A percentile compares a stretch with the other conserved stretches of the same genome.
These are phyloP conservation scores for Bromus sterilis DNA, from an alignment of 176 grass and related monocot genomes.

Conservation along the genomic window DNA sequence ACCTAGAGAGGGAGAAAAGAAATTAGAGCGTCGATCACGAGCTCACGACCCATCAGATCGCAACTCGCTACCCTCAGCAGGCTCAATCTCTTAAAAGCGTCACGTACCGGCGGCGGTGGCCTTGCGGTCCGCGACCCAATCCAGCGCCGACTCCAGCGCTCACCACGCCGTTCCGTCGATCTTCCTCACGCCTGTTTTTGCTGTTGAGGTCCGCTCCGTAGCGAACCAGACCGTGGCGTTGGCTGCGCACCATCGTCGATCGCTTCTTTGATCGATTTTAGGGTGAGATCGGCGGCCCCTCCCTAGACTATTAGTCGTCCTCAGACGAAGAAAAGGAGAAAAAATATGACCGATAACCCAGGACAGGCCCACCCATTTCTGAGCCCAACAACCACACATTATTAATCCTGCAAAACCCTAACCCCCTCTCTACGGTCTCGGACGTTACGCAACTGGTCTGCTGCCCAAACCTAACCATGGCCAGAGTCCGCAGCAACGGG, in stretches of 20 bases:
- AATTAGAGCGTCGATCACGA: no score
- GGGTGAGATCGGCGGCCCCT: no score
- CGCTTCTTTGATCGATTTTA: no score
- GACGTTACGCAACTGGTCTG: neutral
- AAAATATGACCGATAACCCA: no score
- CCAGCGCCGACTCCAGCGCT: neutral
- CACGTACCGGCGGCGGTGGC: neutral
- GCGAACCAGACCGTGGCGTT: neutral
- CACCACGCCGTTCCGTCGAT: neutral
- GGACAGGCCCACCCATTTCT: neutral
- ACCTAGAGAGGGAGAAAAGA: no score
- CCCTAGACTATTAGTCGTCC: no score
- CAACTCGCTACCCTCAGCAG: no score
- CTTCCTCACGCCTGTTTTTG: neutral
- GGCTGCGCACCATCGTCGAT: neutral
- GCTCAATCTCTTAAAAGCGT: no score
- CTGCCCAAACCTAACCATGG: neutral
- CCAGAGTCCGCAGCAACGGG: neutral
- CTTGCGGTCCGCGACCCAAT: neutral
- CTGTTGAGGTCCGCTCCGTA: neutral
- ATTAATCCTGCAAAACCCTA: neutral
- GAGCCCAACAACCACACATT: neutral
- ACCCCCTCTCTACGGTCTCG: neutral
- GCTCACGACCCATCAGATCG: no score
- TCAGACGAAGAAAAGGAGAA: no score